Evolutionary conservation across 441 rosid genomes (phyloP).

Genomic region (Daphne laureola): DNA sequence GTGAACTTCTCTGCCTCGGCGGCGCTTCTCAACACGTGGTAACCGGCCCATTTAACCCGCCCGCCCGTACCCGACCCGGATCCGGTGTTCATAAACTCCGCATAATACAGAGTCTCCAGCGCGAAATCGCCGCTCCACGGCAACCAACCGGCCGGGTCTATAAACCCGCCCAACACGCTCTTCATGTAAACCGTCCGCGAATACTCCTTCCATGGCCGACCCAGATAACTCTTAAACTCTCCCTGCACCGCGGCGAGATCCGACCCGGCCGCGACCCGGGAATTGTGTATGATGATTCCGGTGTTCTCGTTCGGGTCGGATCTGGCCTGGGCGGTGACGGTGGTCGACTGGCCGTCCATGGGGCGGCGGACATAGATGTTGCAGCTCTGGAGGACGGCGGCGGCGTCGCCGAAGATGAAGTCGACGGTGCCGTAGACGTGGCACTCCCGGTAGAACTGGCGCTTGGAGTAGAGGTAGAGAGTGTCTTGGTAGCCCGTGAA

Average conservation of each 20-base stretch:
- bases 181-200: conserved; percentile 54
- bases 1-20: conserved; percentile 24
- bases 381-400: conserved; percentile 36
- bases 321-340: conserved; percentile 47
- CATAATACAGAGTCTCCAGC: conserved; percentile 45
- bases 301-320: conserved; percentile 49
- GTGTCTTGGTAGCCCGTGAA: conserved; percentile 64
- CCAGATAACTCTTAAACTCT: conserved; percentile 29
- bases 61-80: conserved; percentile 32
- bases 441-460: conserved; percentile 61
- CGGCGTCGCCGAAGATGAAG: conserved; percentile 53
- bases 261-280: conserved; percentile 22
- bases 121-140: conserved; percentile 48
- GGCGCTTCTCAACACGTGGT: conserved; percentile 11
- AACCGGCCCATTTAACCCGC: conserved; percentile 50
- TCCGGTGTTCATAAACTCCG: conserved; percentile 45
- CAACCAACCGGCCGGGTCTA: conserved; percentile 39
- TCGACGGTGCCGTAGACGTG: conserved; percentile 46
- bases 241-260: conserved; percentile 24
- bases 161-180: conserved; percentile 27
- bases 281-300: conserved; percentile 44
- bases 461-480: conserved; percentile 45
- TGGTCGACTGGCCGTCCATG: conserved; percentile 26
- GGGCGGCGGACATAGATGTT: conserved; percentile 40
- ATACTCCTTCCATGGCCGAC: conserved; percentile 49